phyloP scores from a whole-genome alignment of 2,329 filamentous ascomycete species.

The Botrytis squamosa region DNA sequence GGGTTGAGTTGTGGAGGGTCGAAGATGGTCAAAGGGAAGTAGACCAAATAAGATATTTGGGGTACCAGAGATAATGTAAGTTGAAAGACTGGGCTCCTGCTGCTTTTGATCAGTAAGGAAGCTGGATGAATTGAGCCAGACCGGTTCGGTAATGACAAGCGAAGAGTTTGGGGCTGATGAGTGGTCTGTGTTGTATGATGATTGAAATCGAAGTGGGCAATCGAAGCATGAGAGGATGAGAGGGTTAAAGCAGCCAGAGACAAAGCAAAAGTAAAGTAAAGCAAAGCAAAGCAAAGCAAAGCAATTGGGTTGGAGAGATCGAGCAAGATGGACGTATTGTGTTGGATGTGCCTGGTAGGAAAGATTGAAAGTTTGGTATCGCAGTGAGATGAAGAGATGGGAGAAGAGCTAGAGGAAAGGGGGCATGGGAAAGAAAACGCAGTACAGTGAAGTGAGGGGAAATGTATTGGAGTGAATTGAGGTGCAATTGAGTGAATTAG shows the following conservation, averaged over 20 bases:
- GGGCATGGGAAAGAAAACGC: not conserved
- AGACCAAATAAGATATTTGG: constrained; percentile 18
- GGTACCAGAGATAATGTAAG: constrained; percentile 21
- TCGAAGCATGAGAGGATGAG: not conserved
- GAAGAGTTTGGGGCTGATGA: not conserved
- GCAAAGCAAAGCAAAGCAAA: not conserved
- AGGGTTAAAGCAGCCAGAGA: constrained; percentile 5
- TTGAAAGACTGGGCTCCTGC: constrained; percentile 17
- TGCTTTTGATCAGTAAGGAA: constrained; percentile 18
- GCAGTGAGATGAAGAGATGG: not conserved
- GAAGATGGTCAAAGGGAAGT: constrained; percentile 17
- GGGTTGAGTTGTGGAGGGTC: constrained; percentile 13
- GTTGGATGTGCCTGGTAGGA: not conserved
- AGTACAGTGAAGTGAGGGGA: not conserved
- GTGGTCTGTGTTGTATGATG: not conserved
- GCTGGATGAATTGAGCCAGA: not conserved
- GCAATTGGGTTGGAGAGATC: not conserved
- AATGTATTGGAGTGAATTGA: not conserved
- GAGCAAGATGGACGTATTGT: not conserved
- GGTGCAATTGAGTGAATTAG: not conserved
- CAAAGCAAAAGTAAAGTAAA: not conserved
- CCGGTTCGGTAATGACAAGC: constrained; percentile 12
- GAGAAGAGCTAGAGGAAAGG: not conserved
- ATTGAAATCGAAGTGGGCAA: not conserved
- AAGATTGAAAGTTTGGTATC: not conserved